Conservation (phyloP, 1,284 basidiomycete genomes). For the Leccinum pachyderme region DNA sequence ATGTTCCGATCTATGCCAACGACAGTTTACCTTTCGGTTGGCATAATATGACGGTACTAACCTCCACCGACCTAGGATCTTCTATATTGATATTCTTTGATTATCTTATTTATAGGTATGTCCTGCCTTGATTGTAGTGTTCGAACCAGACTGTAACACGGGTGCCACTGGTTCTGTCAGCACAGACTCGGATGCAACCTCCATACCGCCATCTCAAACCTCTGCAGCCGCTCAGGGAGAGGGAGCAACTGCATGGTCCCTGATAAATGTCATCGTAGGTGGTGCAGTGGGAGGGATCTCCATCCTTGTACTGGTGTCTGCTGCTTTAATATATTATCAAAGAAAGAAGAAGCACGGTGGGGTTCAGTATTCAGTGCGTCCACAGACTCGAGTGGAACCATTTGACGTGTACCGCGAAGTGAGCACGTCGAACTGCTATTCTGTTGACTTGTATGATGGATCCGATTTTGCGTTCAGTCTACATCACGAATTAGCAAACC, state of each 20-base stretch:
- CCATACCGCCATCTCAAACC: neutral
- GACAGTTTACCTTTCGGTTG: neutral
- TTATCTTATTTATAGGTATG: slow-evolving; percentile 18
- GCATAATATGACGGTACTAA: slow-evolving; percentile 13
- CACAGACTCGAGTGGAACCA: neutral
- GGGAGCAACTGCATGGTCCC: too few relatives aligned
- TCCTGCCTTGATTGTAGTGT: neutral
- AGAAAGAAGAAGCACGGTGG: neutral
- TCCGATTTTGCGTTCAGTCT: neutral
- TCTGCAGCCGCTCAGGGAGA: neutral
- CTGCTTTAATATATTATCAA: slow-evolving; percentile 2
- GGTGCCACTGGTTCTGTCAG: neutral
- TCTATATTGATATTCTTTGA: slow-evolving; percentile 15
- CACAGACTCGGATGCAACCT: neutral
- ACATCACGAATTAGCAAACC: neutral
- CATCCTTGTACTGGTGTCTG: neutral
- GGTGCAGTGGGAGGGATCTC: slow-evolving; percentile 6
- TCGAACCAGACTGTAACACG: neutral
- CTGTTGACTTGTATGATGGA: neutral
- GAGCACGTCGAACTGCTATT: neutral
- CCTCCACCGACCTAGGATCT: neutral
- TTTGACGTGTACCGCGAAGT: neutral
- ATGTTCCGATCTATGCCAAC: slow-evolving; percentile 17
- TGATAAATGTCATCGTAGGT: slow-evolving; percentile 12
- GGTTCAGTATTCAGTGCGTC: neutral